Conservation (phyloP, 1,284 basidiomycete genomes). For the Leccinum angustisporum region DNA sequence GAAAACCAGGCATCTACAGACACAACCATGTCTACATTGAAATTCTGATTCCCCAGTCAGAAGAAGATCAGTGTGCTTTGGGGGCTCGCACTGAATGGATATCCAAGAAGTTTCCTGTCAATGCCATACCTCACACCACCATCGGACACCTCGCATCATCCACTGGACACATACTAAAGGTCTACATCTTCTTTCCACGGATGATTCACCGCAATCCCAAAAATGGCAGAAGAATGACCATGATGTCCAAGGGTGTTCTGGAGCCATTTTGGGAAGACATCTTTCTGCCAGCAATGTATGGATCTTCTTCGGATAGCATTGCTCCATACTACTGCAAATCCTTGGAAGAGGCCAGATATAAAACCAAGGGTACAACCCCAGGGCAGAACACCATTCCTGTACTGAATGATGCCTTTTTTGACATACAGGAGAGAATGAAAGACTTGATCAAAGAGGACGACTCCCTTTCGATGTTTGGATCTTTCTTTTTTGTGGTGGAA, state of each 20-base stretch:
- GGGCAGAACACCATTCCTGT: neutral
- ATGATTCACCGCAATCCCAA: conserved; percentile 16
- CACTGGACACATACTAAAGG: neutral
- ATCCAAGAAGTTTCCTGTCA: neutral
- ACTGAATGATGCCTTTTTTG: neutral
- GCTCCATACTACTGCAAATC: neutral
- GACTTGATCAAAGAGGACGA: neutral
- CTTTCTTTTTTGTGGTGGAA: conserved; percentile 22
- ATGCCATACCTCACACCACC: neutral
- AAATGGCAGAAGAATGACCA: conserved; percentile 1
- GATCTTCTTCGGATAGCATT: neutral
- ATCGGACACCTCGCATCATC: neutral
- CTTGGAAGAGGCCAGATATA: conserved; percentile 6
- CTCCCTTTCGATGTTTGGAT: conserved; percentile 11
- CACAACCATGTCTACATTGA: neutral
- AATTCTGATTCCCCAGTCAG: neutral
- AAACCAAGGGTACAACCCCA: neutral
- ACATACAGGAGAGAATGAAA: conserved; percentile 4
- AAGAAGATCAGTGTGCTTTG: neutral
- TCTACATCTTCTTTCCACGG: conserved; percentile 19
- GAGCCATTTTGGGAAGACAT: conserved; percentile 16
- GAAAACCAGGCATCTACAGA: neutral
- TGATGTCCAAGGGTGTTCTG: conserved; percentile 8
- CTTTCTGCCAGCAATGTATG: conserved; percentile 6
- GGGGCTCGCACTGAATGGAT: neutral